Conservation (phyloP, 805 yeast species). For the Kodamaea kaohsiungensis region DNA sequence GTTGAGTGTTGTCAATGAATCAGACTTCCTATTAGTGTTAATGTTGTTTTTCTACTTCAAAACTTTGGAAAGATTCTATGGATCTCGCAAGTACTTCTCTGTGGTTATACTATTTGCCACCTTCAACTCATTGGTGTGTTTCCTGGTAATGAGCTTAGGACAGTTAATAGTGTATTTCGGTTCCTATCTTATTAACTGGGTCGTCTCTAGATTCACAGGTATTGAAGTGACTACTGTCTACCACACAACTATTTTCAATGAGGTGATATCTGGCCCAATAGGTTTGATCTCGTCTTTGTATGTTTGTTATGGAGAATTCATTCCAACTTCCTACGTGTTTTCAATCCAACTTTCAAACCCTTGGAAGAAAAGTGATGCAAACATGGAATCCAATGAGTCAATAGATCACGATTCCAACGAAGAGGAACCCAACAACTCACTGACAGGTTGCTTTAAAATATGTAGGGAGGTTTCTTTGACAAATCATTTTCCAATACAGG, state of each 20-base stretch:
- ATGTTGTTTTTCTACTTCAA: constrained; percentile 53
- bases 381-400: background rate
- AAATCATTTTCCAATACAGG: constrained; percentile 43
- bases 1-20: constrained; percentile 56
- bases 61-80: constrained; percentile 57
- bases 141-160: constrained; percentile 44
- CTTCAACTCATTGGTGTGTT: constrained; percentile 47
- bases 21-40: constrained; percentile 51
- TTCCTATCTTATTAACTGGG: constrained; percentile 8
- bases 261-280: constrained; percentile 40
- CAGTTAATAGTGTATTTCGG: constrained; percentile 25
- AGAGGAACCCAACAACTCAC: background rate
- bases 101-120: constrained; percentile 43
- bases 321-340: constrained; percentile 37
- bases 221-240: constrained; percentile 11
- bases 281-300: constrained; percentile 42
- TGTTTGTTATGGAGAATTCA: constrained; percentile 36
- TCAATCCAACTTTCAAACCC: constrained; percentile 30
- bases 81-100: constrained; percentile 54
- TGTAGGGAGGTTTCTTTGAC: constrained; percentile 27
- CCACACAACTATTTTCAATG: constrained; percentile 32
- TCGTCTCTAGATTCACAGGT: background rate
- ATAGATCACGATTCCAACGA: background rate
- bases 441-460: background rate
- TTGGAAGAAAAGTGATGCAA: background rate